Evolutionary conservation across 108 stramenopile genomes (phyloP).

Genomic region (Pelagomonas calceolata): DNA sequence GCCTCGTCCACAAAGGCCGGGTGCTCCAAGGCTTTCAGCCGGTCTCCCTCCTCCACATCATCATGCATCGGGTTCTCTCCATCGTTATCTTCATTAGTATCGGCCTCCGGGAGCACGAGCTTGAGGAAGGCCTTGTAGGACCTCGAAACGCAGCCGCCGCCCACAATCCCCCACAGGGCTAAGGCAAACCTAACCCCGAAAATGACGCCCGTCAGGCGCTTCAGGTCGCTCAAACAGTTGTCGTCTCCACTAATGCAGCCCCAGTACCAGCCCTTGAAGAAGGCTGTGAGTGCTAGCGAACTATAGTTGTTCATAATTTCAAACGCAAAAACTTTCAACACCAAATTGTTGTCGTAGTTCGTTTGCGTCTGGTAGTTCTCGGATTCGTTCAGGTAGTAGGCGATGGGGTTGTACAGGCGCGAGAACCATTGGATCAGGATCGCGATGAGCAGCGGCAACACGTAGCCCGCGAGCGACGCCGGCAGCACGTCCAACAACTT

Average conservation of each 20-base stretch:
- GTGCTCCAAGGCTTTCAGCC: too few relatives aligned
- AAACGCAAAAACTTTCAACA: constrained; percentile 45
- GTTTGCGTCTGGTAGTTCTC: constrained; percentile 46
- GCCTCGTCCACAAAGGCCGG: not conserved
- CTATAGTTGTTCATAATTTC: constrained; percentile 46
- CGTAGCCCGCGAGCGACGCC: not conserved
- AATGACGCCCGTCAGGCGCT: not conserved
- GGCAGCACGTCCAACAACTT: not conserved
- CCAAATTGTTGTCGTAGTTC: constrained; percentile 34
- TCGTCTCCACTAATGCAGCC: not conserved
- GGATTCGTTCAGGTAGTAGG: constrained; percentile 13
- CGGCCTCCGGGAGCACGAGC: too few relatives aligned
- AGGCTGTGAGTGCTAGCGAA: constrained; percentile 41
- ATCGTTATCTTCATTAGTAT: too few relatives aligned
- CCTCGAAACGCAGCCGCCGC: too few relatives aligned
- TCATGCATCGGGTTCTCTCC: too few relatives aligned
- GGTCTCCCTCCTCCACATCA: too few relatives aligned
- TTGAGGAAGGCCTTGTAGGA: too few relatives aligned
- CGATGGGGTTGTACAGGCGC: not conserved
- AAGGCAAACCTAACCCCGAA: not conserved
- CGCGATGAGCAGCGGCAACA: constrained; percentile 7
- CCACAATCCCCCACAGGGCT: too few relatives aligned
- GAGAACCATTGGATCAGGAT: constrained; percentile 14
- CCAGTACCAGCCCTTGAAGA: constrained; percentile 16
- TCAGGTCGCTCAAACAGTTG: not conserved